Base-by-base conservation (phyloP, 2,329 filamentous ascomycete species). In the Acrocalymma vagum region DNA sequence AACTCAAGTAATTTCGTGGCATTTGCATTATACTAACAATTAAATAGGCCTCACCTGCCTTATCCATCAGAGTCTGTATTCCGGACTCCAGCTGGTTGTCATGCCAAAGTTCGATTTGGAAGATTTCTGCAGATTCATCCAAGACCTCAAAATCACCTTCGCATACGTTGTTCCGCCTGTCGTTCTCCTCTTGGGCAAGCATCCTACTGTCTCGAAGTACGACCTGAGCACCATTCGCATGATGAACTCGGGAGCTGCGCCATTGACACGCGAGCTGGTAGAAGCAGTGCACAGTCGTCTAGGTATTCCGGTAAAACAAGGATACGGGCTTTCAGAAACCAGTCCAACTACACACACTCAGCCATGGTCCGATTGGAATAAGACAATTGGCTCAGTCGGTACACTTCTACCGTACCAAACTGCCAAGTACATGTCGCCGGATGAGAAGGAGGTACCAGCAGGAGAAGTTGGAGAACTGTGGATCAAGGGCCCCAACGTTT, bases 261-360 rank as follows among this genome's bases (percentile, higher is more conserved):
- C 93, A 0, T 75, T 96, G 26, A 93, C 90, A 0, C 75, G 78
- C 21, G 90, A 96, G 49, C 80, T 97, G 2, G 87, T 93, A 1
- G 83, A 90, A 39, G 80, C 83, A 7, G 82, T 94, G 3, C 88
- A 89, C 76, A 71, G 81, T 14, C 83, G 91, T 6, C 82, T 94
- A 43, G 84, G 84, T 35, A 78, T 95, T 14, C 86, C 86, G 2
- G 84, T 96, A 46, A 96, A 96, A 76, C 93, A 97, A 72, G 92
- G 89, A 13, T 97, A 96, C 63, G 93, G 93, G 0, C 78, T 97
- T 5, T 90, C 85, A 5, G 93, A 97, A 74, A 95, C 90, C 10
- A 86, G 86, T 17, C 91, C 92, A 0, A 87, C 84, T 1, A 88
- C 89, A 0, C 86, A 90, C 55, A 82, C 83, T 8, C 89, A 91